Evolutionary conservation across 176 grass and related monocot genomes (phyloP), one percentile per base, ranked within the genome.

Genomic region (Leersia perrieri): DNA sequence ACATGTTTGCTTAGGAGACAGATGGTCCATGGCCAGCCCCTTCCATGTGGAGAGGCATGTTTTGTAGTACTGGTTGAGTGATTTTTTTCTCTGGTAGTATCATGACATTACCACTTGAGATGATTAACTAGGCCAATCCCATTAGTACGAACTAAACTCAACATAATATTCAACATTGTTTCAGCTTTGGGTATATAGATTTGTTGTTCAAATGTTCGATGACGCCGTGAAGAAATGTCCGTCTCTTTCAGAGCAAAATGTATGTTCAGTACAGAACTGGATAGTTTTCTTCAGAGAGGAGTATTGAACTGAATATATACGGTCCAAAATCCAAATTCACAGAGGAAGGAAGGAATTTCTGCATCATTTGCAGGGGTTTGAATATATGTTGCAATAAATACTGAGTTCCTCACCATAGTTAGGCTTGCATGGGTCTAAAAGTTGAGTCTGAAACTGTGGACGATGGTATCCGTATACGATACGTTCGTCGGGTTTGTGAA

Each of bases 21-120:
- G 87, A 85, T 76, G 55, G 87, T 89, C 63, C 64, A 81, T 71
- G 64, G 76, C 82, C 82, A 85, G 26, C 77, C 65, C 80, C 6
- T 58, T 80, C 82, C 82, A 89, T 76, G 87, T 89, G 81, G 31
- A 55, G 33, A 42, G 5, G 3, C 69, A 53, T 9, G 7, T 57
- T 58, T 53, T 16, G 26, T 5, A 5, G 1, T 58, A 22, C 23
- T 40, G 8, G 57, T 3, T 25, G 8, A 20, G 15, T 49, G 45
- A 0, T 49, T 49, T 49, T 18, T 18, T 15, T 5, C 15, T 18
- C 45, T 49, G 14, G 6, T 49, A 18, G 45, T 0, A 25, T 25
- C 53, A 25, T 23, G 53, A 5, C 0, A 38, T 57, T 72, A 82
- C 71, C 30, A 35, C 13, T 51, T 34, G 33, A 20, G 26, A 11